Conservation (phyloP, 2,329 filamentous ascomycete genomes). For the Thyridium curvatum region DNA sequence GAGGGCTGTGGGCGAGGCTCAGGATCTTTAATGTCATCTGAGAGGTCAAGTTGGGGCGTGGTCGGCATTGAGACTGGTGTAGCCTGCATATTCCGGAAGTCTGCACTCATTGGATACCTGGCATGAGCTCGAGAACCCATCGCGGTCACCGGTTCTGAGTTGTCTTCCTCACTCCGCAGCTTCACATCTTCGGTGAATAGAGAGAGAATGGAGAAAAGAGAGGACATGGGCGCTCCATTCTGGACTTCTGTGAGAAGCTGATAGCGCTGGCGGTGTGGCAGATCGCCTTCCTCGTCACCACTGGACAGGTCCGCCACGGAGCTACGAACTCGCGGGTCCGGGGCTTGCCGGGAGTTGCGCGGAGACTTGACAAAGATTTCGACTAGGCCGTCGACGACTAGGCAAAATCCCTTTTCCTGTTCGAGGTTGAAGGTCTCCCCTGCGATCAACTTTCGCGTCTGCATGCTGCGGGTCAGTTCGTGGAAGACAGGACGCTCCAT, state of each 20-base stretch:
- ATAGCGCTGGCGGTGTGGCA: slow-evolving; percentile 70
- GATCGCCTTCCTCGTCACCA: slow-evolving; percentile 58
- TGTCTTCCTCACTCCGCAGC: slow-evolving; percentile 65
- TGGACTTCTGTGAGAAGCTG: slow-evolving; percentile 95
- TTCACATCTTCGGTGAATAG: slow-evolving; percentile 94
- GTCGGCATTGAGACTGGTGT: slow-evolving; percentile 28
- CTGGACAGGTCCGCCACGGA: slow-evolving; percentile 34
- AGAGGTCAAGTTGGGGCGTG: slow-evolving; percentile 28
- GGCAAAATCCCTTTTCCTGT: slow-evolving; percentile 95
- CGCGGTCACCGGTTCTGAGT: slow-evolving; percentile 17
- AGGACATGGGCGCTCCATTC: slow-evolving; percentile 97
- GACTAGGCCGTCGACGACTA: slow-evolving; percentile 92
- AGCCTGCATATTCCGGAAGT: slow-evolving; percentile 22
- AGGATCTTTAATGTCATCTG: slow-evolving; percentile 1
- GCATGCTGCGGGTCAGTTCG: slow-evolving; percentile 95
- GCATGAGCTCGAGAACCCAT: slow-evolving; percentile 19
- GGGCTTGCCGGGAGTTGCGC: slow-evolving; percentile 27
- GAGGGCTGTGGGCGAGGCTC: slow-evolving; percentile 18
- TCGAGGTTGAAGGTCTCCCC: slow-evolving; percentile 93
- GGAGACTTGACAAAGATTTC: slow-evolving; percentile 98
- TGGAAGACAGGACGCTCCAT: slow-evolving; percentile 95
- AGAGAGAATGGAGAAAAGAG: slow-evolving; percentile 92
- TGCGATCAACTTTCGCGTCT: slow-evolving; percentile 91
- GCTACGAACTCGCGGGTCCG: slow-evolving; percentile 22
- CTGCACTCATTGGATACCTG: slow-evolving; percentile 18